Evolutionary conservation across 345 rosid species (phyloP).

Genomic region (Noccaea bulbosa): DNA sequence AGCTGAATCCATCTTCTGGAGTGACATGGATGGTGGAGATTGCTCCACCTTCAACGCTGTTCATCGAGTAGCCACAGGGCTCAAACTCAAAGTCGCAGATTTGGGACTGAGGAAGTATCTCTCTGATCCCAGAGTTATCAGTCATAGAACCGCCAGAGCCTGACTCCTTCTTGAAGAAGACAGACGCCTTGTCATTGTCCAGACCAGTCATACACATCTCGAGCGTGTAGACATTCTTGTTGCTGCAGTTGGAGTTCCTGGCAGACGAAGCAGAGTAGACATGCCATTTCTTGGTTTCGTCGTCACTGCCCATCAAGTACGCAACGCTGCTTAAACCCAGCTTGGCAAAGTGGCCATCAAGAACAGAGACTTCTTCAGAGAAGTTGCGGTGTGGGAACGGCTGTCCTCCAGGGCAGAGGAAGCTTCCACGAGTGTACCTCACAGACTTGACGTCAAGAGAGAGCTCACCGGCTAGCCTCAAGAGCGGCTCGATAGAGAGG

Average conservation of each 20-base stretch:
- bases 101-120: slow-evolving; percentile 62
- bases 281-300: slow-evolving; percentile 61
- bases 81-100: slow-evolving; percentile 78
- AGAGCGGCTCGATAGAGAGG: slow-evolving; percentile 56
- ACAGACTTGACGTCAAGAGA: slow-evolving; percentile 52
- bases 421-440: slow-evolving; percentile 78
- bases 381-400: slow-evolving; percentile 80
- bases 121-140: slow-evolving; percentile 57
- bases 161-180: slow-evolving; percentile 54
- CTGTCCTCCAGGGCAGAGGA: slow-evolving; percentile 74
- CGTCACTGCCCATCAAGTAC: slow-evolving; percentile 52
- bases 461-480: slow-evolving; percentile 51
- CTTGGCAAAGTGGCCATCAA: slow-evolving; percentile 55
- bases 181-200: slow-evolving; percentile 57
- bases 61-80: slow-evolving; percentile 87
- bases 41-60: slow-evolving; percentile 58
- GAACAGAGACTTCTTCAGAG: slow-evolving; percentile 58
- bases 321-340: slow-evolving; percentile 49
- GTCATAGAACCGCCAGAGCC: slow-evolving; percentile 58
- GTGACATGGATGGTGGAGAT: slow-evolving; percentile 81
- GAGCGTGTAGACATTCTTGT: slow-evolving; percentile 43
- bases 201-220: slow-evolving; percentile 90
- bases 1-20: slow-evolving; percentile 82
- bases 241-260: slow-evolving; percentile 22
- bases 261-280: slow-evolving; percentile 59